These are phyloP conservation scores for Omphalea diandra DNA, from an alignment of 441 rosid species.

Conservation along the genomic window DNA sequence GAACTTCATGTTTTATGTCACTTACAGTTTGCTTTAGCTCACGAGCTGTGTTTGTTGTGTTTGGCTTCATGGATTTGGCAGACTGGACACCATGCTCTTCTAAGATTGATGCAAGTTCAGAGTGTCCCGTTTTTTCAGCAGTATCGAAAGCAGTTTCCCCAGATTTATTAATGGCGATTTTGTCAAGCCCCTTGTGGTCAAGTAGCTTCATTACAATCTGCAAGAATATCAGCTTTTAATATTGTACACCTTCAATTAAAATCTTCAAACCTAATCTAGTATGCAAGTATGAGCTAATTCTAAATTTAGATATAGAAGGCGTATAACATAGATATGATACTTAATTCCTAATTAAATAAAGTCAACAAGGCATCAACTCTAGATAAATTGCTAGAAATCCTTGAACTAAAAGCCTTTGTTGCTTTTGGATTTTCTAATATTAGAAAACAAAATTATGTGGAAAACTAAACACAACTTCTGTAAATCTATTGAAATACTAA, in stretches of 20 bases:
- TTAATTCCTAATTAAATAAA: too few relatives aligned
- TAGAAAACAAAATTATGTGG: too few relatives aligned
- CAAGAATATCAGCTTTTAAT: constrained; percentile 6
- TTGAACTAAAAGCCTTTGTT: not conserved
- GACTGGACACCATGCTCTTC: constrained; percentile 56
- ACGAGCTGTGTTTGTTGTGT: constrained; percentile 39
- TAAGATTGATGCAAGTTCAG: constrained; percentile 46
- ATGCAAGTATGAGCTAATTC: not conserved
- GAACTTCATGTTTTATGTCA: constrained; percentile 92
- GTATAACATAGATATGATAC: not conserved
- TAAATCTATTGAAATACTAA: too few relatives aligned
- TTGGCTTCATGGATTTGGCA: constrained; percentile 51
- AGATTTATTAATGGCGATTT: constrained; percentile 51
- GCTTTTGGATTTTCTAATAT: too few relatives aligned
- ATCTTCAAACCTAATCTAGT: not conserved
- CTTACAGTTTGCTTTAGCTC: constrained; percentile 92
- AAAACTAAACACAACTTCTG: too few relatives aligned
- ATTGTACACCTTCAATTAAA: too few relatives aligned
- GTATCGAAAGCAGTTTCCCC: constrained; percentile 85
- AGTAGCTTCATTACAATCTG: constrained; percentile 76
- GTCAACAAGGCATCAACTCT: not conserved
- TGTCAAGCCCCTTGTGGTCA: constrained; percentile 45
- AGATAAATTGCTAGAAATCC: too few relatives aligned
- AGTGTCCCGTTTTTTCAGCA: constrained; percentile 72
- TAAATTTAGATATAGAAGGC: not conserved